Evolutionary conservation across 1,284 basidiomycete species (phyloP).

Genomic region (Moesziomyces aphidis): DNA sequence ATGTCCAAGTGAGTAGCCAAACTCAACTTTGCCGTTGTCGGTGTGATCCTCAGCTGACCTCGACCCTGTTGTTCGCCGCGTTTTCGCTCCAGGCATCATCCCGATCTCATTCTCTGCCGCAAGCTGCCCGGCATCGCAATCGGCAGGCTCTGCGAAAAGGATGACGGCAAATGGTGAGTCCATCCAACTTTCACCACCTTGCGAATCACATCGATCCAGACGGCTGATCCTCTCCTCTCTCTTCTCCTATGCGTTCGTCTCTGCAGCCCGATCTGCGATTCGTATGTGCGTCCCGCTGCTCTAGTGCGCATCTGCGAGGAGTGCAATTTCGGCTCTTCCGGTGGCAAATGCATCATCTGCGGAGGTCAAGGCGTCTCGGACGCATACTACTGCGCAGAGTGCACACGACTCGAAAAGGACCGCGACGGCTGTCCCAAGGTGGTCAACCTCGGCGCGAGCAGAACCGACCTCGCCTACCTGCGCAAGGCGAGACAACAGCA

Average conservation of each 20-base stretch:
- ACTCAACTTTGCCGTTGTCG: too few relatives aligned
- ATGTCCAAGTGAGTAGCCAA: constrained; percentile 52
- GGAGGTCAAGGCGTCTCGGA: constrained; percentile 64
- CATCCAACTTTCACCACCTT: background rate
- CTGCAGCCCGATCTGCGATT: constrained; percentile 94
- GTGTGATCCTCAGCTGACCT: too few relatives aligned
- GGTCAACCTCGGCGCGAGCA: constrained; percentile 83
- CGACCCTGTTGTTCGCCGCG: too few relatives aligned
- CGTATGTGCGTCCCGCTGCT: constrained; percentile 97
- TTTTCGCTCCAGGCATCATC: constrained; percentile 57
- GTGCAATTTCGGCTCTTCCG: constrained; percentile 96
- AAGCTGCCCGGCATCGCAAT: constrained; percentile 94
- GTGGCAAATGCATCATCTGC: constrained; percentile 96
- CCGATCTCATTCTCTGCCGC: constrained; percentile 95
- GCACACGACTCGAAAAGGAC: constrained; percentile 95
- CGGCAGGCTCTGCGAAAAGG: constrained; percentile 97
- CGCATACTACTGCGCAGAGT: constrained; percentile 71
- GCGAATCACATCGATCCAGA: background rate
- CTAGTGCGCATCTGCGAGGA: constrained; percentile 98
- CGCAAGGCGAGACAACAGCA: constrained; percentile 57
- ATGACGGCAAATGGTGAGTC: constrained; percentile 96
- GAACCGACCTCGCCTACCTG: constrained; percentile 60
- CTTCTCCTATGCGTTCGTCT: background rate
- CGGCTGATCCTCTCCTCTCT: constrained; percentile 5
- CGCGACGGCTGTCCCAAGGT: constrained; percentile 99